Base-by-base conservation (phyloP, 495 filamentous ascomycete species). In the Wilcoxina mikolae region DNA sequence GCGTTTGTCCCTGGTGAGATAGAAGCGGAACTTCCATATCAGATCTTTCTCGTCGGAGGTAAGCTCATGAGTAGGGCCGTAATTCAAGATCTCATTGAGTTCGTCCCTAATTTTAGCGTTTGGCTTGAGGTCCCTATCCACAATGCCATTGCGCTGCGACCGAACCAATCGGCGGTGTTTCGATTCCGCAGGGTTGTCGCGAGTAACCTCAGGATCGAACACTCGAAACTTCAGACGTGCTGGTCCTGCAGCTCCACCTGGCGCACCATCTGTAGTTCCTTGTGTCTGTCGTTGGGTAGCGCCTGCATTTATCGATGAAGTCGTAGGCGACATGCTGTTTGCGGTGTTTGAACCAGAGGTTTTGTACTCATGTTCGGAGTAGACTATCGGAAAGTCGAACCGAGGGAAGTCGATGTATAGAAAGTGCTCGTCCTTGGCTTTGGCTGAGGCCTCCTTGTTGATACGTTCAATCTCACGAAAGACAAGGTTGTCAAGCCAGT, bases 71-170 rank as follows among this genome's bases (percentile, higher is more conserved):
- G 89, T 94, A 3, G 91, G 91, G 9, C 89, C 87, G 62, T 96
- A 95, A 2, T 82, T 82, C 71, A 99, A 79, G 54, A 96, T 94
- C 31, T 75, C 71, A 65, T 95, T 95, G 20, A 99, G 71, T 59
- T 95, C 87, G 68, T 99, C 91, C 41, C 91, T 78, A 43, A 89
- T 86, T 68, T 94, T 93, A n/a, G 89, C 84, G 62, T 96, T 95
- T 1, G 91, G 91, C 65, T 90, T 95, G 53, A 95, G 69, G 61
- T 99, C 91, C 41, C 90, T 80, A 66, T 96, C 91, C 59, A 95
- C 71, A 29, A 89, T 82, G 12, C 88, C 88, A 51, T 88, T 93
- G n/a, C 91, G 79, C 64, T 94, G 85, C 61, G 86, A 91, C 58
- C 91, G 80, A 47, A 95, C 85, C 31, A 99, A 78, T 46, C 88